A percentile compares a stretch with the other conserved stretches of the same genome.
phyloP scores from a whole-genome alignment of 495 filamentous ascomycete species.

The Neurospora tetraspora region DNA sequence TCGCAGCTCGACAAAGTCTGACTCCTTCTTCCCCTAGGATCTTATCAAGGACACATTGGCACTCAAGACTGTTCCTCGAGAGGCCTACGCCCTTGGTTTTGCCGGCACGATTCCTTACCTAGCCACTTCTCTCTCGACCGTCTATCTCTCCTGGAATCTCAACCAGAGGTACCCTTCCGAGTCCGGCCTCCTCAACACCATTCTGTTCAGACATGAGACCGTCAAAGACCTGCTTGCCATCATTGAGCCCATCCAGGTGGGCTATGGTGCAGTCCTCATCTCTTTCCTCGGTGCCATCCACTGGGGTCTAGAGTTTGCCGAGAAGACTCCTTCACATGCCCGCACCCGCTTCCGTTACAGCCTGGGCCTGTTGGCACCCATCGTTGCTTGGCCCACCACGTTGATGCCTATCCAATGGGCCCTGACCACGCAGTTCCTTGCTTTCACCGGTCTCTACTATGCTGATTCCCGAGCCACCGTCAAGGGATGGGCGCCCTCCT shows the following conservation, averaged over 20 bases:
- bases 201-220: constrained; percentile 56
- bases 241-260: constrained; percentile 85
- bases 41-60: constrained; percentile 83
- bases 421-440: constrained; percentile 78
- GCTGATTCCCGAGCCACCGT: constrained; percentile 67
- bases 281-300: constrained; percentile 95
- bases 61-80: constrained; percentile 63
- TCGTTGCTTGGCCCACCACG: constrained; percentile 88
- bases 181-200: constrained; percentile 40
- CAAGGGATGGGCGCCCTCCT: constrained; percentile 75
- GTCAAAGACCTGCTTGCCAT: constrained; percentile 67
- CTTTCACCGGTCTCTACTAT: constrained; percentile 85
- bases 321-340: constrained; percentile 20
- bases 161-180: constrained; percentile 53
- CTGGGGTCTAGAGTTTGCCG: constrained; percentile 71
- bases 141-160: constrained; percentile 76
- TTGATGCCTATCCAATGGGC: constrained; percentile 81
- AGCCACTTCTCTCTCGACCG: constrained; percentile 76
- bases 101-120: constrained; percentile 88
- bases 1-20: not conserved
- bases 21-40: constrained; percentile 39
- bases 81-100: constrained; percentile 72
- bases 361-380: constrained; percentile 71
- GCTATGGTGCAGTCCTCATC: constrained; percentile 88
- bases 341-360: constrained; percentile 56